These are phyloP conservation scores for Gypsophila paniculata DNA, from an alignment of 179 eudicot genomes.

Conservation along the genomic window DNA sequence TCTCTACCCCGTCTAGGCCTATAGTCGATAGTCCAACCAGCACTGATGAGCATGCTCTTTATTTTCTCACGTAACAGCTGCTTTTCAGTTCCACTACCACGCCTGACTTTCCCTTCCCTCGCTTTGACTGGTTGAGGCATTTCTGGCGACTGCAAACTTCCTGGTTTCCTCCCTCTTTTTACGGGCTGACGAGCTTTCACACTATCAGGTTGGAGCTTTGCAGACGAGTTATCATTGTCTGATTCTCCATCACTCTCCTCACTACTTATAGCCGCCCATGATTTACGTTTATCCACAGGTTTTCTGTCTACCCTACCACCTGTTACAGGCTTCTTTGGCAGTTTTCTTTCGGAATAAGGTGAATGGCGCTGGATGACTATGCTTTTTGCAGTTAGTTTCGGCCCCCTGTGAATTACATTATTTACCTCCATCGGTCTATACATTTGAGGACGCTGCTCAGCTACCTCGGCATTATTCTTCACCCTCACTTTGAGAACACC, in stretches of 20 bases:
- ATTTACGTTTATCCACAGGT: constrained; percentile 33
- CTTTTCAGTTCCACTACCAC: constrained; percentile 92
- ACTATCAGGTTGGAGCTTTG: constrained; percentile 34
- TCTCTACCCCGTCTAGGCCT: constrained; percentile 94
- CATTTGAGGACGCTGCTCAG: constrained; percentile 28
- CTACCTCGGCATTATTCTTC: constrained; percentile 53
- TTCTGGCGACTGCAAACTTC: constrained; percentile 37
- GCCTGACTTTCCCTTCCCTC: constrained; percentile 57
- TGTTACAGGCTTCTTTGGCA: constrained; percentile 32
- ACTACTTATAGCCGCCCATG: constrained; percentile 27
- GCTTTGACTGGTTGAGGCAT: constrained; percentile 38
- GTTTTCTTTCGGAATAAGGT: constrained; percentile 37
- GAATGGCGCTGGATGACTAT: constrained; percentile 28
- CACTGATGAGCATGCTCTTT: constrained; percentile 63
- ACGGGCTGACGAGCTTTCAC: constrained; percentile 33
- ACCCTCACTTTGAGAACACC: constrained; percentile 88
- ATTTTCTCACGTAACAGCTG: constrained; percentile 83
- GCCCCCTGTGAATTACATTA: constrained; percentile 37
- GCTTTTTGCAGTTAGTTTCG: constrained; percentile 39
- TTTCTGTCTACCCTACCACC: constrained; percentile 30
- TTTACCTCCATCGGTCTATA: constrained; percentile 35
- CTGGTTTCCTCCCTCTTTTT: constrained; percentile 45
- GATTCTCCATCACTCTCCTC: constrained; percentile 45
- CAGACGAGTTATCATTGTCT: constrained; percentile 44
- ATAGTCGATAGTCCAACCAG: constrained; percentile 96